These are phyloP conservation scores for Lumnitzera littorea DNA, from an alignment of 345 rosid genomes.

Conservation along the genomic window DNA sequence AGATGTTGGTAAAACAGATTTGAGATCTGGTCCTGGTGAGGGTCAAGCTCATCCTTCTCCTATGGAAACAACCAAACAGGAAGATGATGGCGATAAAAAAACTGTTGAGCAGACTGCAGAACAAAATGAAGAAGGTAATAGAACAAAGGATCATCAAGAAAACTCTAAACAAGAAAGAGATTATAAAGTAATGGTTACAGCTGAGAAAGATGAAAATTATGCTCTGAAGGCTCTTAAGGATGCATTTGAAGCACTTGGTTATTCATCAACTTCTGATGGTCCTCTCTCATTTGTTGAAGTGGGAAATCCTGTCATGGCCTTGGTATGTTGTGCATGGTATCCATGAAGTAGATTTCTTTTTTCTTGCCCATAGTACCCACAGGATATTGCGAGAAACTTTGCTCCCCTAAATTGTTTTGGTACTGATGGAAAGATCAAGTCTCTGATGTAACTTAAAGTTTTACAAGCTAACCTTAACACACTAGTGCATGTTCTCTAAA, in stretches of 20 bases:
- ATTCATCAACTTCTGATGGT: conserved; percentile 50
- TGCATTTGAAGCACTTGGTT: conserved; percentile 87
- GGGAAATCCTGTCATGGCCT: conserved; percentile 97
- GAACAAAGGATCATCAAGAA: conserved; percentile 28
- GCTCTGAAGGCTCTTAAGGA: conserved; percentile 72
- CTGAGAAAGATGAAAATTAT: conserved; percentile 36
- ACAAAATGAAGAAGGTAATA: conserved; percentile 26
- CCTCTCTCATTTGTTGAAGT: conserved; percentile 76
- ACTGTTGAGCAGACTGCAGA: conserved; percentile 29
- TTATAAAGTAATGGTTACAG: conserved; percentile 29
- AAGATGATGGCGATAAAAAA: conserved; percentile 42
- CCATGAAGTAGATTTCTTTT: background rate
- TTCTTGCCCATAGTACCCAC: background rate
- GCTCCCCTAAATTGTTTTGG: too few relatives aligned
- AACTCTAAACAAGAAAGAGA: conserved; percentile 29
- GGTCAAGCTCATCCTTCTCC: conserved; percentile 34
- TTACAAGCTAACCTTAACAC: too few relatives aligned
- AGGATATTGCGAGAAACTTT: background rate
- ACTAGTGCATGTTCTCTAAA: too few relatives aligned
- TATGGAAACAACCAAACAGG: conserved; percentile 43
- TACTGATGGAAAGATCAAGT: too few relatives aligned
- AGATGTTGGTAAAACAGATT: conserved; percentile 49
- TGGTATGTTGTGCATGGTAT: conserved; percentile 49
- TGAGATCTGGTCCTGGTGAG: conserved; percentile 34
- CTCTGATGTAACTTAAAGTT: too few relatives aligned